Evolutionary conservation across 441 rosid species (phyloP), one percentile per base, ranked within the genome.

Genomic region (Theobroma grandiflorum): DNA sequence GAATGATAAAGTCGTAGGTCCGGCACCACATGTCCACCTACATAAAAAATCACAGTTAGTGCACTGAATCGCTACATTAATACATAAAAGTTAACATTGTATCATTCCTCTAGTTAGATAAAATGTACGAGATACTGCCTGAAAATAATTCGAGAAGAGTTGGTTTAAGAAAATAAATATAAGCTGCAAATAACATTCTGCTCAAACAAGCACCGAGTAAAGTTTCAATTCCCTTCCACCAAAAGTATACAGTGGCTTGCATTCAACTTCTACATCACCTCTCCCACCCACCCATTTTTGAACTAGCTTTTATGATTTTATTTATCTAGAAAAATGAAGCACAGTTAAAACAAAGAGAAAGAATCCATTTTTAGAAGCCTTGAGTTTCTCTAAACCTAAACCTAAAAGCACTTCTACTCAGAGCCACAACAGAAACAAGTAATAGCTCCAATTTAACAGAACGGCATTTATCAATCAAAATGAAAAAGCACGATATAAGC

Each of bases 11-110:
- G 71, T 75, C 40, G 80, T 61, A 69, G 45, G 82, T 79, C 75
- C 38, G 43, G 47, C 6, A 79, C 85, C 72, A 76, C 76, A 82
- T n/a, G 9, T 43, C 75, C 79, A 58, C 82, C 93, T 88, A 86
- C 72, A 82, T 37, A 67, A 62, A 61, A 84, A 35, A 33, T 11
- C 18, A 63, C 6, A 9, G 52, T 18, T 9, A 22, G 42, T 50
- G 42, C 43, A 33, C 3, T 33, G n/a, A 49, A 63, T 31, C 16
- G 11, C 43, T 43, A 35, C 50, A 57, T 74, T 11, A 40, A 8
- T 8, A 11, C 70, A 45, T 38, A 15, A 59, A 73, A 67, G 4
- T 40, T 59, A 33, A 74, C 52, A 58, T 6, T 47, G 40, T 14
- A 31, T 47, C 58, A 2, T 35, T 72, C 49, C 4, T 35, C 9